These are phyloP conservation scores for barley (Hordeum vulgare) DNA, from an alignment of 176 grass and related monocot genomes.

Conservation along the genomic window DNA sequence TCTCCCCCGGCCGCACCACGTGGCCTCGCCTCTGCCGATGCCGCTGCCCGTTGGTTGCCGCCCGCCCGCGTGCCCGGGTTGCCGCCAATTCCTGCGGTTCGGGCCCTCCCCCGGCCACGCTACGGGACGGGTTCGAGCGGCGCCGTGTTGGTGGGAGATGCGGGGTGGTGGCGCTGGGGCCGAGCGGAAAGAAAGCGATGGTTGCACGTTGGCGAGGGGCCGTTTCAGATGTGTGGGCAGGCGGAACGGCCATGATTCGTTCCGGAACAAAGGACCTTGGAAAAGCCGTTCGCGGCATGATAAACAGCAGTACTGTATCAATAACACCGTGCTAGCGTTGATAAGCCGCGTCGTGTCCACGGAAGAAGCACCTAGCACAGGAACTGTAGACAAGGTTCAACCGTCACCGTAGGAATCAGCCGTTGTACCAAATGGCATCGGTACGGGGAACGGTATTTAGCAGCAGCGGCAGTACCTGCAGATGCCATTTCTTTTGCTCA, in stretches of 20 bases:
- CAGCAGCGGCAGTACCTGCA: background rate
- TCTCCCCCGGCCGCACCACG: conserved; percentile 16
- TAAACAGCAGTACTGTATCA: background rate
- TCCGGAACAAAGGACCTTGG: background rate
- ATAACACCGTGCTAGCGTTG: too few species aligned
- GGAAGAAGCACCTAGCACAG: background rate
- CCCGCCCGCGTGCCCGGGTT: background rate
- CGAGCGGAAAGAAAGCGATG: background rate
- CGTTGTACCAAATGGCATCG: background rate
- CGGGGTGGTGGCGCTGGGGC: too few species aligned
- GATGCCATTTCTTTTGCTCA: background rate
- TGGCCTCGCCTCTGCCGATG: background rate
- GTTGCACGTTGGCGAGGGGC: background rate
- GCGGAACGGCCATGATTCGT: background rate
- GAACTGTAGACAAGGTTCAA: too few species aligned
- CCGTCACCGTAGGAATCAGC: too few species aligned
- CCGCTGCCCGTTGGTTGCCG: conserved; percentile 34
- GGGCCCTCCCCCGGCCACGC: background rate
- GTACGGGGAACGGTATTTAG: background rate
- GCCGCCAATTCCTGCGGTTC: background rate
- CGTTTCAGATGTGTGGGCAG: background rate
- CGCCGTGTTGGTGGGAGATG: background rate
- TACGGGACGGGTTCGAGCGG: background rate
- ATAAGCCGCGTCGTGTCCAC: too few species aligned
- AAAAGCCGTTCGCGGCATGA: background rate